These are phyloP conservation scores for Aspergillus nomiae DNA, from an alignment of 2,329 filamentous ascomycete species.

Conservation along the genomic window DNA sequence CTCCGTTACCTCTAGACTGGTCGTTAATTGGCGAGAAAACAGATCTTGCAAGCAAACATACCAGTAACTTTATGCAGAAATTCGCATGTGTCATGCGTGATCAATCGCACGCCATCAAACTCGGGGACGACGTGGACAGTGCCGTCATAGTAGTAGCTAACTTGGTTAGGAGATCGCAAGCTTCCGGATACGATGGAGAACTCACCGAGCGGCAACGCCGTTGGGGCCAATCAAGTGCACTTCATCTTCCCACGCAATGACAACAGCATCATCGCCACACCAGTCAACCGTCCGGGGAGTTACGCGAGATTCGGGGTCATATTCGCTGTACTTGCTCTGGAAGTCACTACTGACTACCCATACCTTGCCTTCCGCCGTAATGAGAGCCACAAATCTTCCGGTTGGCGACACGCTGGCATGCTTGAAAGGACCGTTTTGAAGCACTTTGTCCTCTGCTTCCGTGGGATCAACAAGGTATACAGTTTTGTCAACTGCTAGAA, in stretches of 20 bases:
- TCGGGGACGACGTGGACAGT: slow-evolving; percentile 87
- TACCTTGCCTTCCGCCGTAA: slow-evolving; percentile 79
- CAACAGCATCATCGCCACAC: slow-evolving; percentile 93
- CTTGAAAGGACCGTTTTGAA: slow-evolving; percentile 89
- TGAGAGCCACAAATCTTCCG: slow-evolving; percentile 83
- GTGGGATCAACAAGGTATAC: slow-evolving; percentile 84
- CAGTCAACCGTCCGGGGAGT: slow-evolving; percentile 86
- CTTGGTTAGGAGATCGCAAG: slow-evolving; percentile 19
- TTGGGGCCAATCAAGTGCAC: slow-evolving; percentile 89
- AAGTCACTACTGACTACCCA: slow-evolving; percentile 97
- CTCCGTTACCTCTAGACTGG: slow-evolving; percentile 66
- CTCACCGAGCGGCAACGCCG: slow-evolving; percentile 67
- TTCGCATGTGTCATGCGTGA: slow-evolving; percentile 94
- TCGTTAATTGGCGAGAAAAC: slow-evolving; percentile 6
- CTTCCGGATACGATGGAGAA: neutral
- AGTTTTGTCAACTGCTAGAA: slow-evolving; percentile 81
- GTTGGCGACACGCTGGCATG: slow-evolving; percentile 91
- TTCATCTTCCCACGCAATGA: slow-evolving; percentile 97
- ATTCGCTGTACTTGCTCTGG: slow-evolving; percentile 86
- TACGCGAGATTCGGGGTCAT: slow-evolving; percentile 83
- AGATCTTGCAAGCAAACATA: slow-evolving; percentile 25
- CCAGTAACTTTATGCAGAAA: slow-evolving; percentile 91
- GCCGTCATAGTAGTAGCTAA: slow-evolving; percentile 83
- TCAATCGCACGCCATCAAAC: slow-evolving; percentile 82
- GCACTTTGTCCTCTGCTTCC: slow-evolving; percentile 85